A percentile compares a stretch with the other conserved stretches of the same genome.
Evolutionary conservation across 768 basidiomycete genomes (phyloP).

Genomic region (Lentinula boryana): DNA sequence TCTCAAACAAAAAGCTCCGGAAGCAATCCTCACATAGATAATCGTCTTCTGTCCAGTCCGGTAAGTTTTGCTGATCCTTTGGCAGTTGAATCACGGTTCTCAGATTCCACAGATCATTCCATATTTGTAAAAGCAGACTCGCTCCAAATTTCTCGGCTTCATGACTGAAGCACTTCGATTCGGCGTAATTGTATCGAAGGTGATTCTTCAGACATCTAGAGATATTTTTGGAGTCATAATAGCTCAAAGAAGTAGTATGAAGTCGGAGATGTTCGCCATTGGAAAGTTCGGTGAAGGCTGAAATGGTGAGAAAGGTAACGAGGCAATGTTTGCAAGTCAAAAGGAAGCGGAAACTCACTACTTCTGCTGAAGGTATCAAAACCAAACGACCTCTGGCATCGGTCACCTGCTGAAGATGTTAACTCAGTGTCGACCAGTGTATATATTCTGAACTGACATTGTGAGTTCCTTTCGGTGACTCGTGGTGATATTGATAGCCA

Average conservation of each 20-base stretch:
- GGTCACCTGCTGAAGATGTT: conserved; percentile 4
- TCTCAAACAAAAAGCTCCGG: conserved; percentile 4
- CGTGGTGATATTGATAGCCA: conserved; percentile 2
- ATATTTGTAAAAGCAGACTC: background rate
- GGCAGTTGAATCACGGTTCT: background rate
- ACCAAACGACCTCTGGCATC: conserved; percentile 7
- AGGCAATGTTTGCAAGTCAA: too few relatives aligned
- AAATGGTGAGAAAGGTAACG: background rate
- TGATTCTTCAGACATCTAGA: background rate
- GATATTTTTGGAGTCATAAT: background rate
- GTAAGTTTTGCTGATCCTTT: background rate
- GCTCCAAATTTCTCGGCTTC: background rate
- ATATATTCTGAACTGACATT: background rate
- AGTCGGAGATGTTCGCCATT: background rate
- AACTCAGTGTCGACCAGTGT: background rate
- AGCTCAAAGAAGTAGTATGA: background rate
- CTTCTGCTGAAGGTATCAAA: background rate
- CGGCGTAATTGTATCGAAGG: background rate
- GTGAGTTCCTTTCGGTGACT: background rate
- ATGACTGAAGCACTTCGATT: background rate
- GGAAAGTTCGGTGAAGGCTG: background rate
- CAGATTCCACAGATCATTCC: background rate
- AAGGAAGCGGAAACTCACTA: conserved; percentile 4
- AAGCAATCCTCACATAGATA: conserved; percentile 9
- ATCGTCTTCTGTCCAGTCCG: background rate